Evolutionary conservation across 345 rosid genomes (phyloP), one percentile per base, ranked within the genome.

Genomic region (Eucalyptus regnans): DNA sequence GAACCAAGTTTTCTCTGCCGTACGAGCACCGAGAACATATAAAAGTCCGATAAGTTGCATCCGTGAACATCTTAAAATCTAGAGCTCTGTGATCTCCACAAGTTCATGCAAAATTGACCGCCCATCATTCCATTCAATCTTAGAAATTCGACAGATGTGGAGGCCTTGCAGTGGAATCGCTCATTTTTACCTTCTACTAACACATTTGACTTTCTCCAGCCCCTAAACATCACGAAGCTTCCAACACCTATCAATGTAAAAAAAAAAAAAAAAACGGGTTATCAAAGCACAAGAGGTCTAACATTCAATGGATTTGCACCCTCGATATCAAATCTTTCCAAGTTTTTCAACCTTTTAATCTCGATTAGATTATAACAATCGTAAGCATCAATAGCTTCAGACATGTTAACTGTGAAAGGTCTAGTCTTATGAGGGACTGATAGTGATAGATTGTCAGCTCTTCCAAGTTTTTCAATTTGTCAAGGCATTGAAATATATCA

Each of bases 311-410:
- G 66, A 60, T 60, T 10, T 25, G 14, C 64, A 25, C 14, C 64
- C 0, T 5, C 5, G 14, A 58, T 58, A 25, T 58, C 2, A 3
- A 58, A 25, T 6, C 25, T 11, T 58, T 16, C n/a, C n/a, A 25
- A 58, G 64, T 58, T 58, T 25, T 23, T 11, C n/a, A 58, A 11
- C 25, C 64, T 3, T 58, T 25, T 25, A 58, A 58, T 58, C 27
- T 23, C 14, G 3, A 58, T 9, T 58, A 11, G 64, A 9, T 25
- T 25, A n/a, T 25, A 12, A 29, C n/a, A 1, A 23, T 25, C 7
- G 5, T 5, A 3, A 58, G n/a, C n/a, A 9, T 58, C 12, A 58
- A 25, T 58, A 25, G 64, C 64, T 58, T 58, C n/a, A 11, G n/a
- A 58, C 14, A 3, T 25, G 64, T 58, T 25, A 58, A 25, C 7